These are phyloP conservation scores for Tuber indicum DNA, from an alignment of 495 filamentous ascomycete genomes.

Conservation along the genomic window DNA sequence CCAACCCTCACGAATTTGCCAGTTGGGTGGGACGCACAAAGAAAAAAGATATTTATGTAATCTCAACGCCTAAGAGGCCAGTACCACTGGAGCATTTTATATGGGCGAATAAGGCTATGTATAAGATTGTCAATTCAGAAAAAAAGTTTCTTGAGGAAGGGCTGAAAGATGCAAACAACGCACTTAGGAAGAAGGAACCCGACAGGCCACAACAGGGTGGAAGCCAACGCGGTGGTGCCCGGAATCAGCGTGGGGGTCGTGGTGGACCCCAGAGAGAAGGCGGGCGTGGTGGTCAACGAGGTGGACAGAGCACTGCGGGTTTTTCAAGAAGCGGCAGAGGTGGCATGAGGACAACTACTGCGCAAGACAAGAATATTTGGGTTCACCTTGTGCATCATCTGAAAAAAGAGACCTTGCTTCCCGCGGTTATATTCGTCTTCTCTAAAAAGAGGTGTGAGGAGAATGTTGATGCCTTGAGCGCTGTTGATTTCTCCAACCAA, in stretches of 20 bases:
- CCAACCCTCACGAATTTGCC: slow-evolving; percentile 95
- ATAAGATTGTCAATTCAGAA: slow-evolving; percentile 88
- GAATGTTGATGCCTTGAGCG: slow-evolving; percentile 89
- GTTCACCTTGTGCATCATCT: slow-evolving; percentile 88
- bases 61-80: slow-evolving; percentile 90
- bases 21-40: slow-evolving; percentile 98
- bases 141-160: slow-evolving; percentile 72
- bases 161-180: slow-evolving; percentile 89
- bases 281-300: slow-evolving; percentile 44
- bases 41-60: slow-evolving; percentile 98
- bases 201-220: slow-evolving; percentile 48
- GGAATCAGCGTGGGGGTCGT: slow-evolving; percentile 47
- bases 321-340: slow-evolving; percentile 60
- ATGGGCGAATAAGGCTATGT: slow-evolving; percentile 85
- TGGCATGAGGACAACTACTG: slow-evolving; percentile 73
- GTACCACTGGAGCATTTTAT: slow-evolving; percentile 94
- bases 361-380: slow-evolving; percentile 95
- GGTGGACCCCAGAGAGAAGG: slow-evolving; percentile 47
- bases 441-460: slow-evolving; percentile 96
- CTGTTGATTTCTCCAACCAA: slow-evolving; percentile 86
- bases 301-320: slow-evolving; percentile 41
- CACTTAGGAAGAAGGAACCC: slow-evolving; percentile 71
- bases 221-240: slow-evolving; percentile 51
- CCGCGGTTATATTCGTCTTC: slow-evolving; percentile 95
- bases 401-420: slow-evolving; percentile 75